Evolutionary conservation across 2,329 filamentous ascomycete genomes (phyloP).

Genomic region (Epicoccum sorghinum): DNA sequence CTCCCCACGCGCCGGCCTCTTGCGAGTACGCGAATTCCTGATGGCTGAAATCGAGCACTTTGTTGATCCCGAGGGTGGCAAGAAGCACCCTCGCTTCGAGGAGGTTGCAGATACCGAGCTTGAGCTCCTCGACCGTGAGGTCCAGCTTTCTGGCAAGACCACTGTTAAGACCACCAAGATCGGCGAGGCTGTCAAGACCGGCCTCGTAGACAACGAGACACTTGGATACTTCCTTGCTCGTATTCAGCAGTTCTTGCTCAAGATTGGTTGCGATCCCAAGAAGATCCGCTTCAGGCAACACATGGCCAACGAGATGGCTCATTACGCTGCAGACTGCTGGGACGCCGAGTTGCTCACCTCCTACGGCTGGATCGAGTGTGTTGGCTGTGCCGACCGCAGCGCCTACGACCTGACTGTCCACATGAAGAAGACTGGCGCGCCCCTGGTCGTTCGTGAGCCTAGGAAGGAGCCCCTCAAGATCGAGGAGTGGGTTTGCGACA

Average conservation of each 20-base stretch:
- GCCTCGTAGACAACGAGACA: slow-evolving; percentile 94
- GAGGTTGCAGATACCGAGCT: slow-evolving; percentile 86
- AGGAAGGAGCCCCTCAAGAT: slow-evolving; percentile 77
- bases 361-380: slow-evolving; percentile 97
- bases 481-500: slow-evolving; percentile 85
- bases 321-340: slow-evolving; percentile 98
- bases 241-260: slow-evolving; percentile 87
- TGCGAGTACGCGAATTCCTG: slow-evolving; percentile 94
- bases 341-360: slow-evolving; percentile 91
- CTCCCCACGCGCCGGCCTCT: slow-evolving; percentile 85
- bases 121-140: slow-evolving; percentile 80
- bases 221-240: slow-evolving; percentile 96
- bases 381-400: slow-evolving; percentile 93
- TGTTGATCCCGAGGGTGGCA: slow-evolving; percentile 91
- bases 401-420: slow-evolving; percentile 94
- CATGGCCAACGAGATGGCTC: slow-evolving; percentile 89
- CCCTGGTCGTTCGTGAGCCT: slow-evolving; percentile 82
- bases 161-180: slow-evolving; percentile 74
- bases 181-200: slow-evolving; percentile 81
- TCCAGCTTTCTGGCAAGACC: slow-evolving; percentile 87
- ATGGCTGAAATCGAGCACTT: slow-evolving; percentile 99
- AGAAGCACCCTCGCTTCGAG: slow-evolving; percentile 88
- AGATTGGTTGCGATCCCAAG: slow-evolving; percentile 81
- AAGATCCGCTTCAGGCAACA: slow-evolving; percentile 98
- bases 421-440: slow-evolving; percentile 86